phyloP scores from a whole-genome alignment of 192 early-diverging fungal species.

The Backusella tarrabulga region DNA sequence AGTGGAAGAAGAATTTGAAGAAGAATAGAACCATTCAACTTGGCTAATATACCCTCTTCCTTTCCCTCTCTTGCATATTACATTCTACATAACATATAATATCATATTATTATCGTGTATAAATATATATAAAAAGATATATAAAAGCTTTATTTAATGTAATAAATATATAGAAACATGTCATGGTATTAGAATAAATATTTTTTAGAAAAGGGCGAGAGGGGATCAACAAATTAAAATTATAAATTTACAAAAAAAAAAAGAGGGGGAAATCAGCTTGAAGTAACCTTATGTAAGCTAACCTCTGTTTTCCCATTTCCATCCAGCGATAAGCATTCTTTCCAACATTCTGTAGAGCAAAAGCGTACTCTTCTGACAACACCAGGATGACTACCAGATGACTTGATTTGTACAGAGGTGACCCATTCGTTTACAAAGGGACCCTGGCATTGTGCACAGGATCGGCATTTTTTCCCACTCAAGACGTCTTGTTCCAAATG shows the following conservation, averaged over 20 bases:
- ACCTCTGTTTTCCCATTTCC: neutral
- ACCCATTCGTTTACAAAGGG: constrained; percentile 56
- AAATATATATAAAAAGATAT: neutral
- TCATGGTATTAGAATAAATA: neutral
- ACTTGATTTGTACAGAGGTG: constrained; percentile 49
- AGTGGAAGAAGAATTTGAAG: constrained; percentile 15
- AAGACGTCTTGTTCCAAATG: constrained; percentile 26
- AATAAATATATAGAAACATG: neutral
- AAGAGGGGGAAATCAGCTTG: neutral
- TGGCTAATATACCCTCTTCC: neutral
- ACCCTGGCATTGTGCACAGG: constrained; percentile 21
- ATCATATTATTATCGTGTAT: neutral
- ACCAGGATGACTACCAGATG: constrained; percentile 47
- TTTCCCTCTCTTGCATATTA: neutral
- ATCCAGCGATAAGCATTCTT: neutral
- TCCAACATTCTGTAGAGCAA: constrained; percentile 44
- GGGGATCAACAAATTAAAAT: neutral
- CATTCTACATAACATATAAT: neutral
- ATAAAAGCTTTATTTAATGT: neutral
- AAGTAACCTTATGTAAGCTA: neutral
- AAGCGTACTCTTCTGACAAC: constrained; percentile 50
- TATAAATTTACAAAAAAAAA: neutral
- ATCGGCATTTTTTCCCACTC: neutral
- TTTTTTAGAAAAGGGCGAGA: neutral
- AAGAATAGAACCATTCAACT: neutral